phyloP scores from a whole-genome alignment of 768 basidiomycete species.

The Clavaria fumosa region DNA sequence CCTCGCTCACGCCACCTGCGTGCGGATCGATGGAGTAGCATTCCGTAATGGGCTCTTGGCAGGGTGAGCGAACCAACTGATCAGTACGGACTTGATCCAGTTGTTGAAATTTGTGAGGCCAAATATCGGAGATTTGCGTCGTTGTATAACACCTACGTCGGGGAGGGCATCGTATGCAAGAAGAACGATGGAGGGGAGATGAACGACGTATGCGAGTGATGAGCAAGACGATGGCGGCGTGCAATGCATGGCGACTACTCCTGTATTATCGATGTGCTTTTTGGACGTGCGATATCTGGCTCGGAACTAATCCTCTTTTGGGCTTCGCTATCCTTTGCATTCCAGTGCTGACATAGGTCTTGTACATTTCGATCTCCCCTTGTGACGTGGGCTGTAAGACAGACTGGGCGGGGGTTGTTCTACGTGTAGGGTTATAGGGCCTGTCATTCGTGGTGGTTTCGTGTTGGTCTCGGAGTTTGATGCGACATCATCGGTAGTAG shows the following conservation, averaged over 20 bases:
- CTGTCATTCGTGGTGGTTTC: too few relatives aligned
- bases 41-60: conserved; percentile 24
- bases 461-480: too few relatives aligned
- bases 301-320: conserved; percentile 28
- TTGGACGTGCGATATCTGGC: conserved; percentile 26
- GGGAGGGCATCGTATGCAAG: conserved; percentile 77
- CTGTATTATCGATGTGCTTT: conserved; percentile 52
- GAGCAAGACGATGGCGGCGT: too few relatives aligned
- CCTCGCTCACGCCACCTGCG: conserved; percentile 45
- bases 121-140: conserved; percentile 84
- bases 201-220: too few relatives aligned
- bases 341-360: conserved; percentile 40
- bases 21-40: too few relatives aligned
- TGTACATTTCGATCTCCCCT: conserved; percentile 45
- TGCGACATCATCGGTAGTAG: too few relatives aligned
- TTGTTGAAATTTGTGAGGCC: conserved; percentile 98
- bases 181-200: too few relatives aligned
- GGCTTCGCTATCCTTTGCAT: conserved; percentile 37
- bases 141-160: conserved; percentile 75
- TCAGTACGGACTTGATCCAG: conserved; percentile 97
- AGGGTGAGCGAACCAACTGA: conserved; percentile 75
- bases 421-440: conserved; percentile 51
- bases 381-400: conserved; percentile 51
- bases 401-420: conserved; percentile 43
- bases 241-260: conserved; percentile 68